These are phyloP conservation scores for Pichia cabralensis DNA, from an alignment of 805 yeast genomes.

Conservation along the genomic window DNA sequence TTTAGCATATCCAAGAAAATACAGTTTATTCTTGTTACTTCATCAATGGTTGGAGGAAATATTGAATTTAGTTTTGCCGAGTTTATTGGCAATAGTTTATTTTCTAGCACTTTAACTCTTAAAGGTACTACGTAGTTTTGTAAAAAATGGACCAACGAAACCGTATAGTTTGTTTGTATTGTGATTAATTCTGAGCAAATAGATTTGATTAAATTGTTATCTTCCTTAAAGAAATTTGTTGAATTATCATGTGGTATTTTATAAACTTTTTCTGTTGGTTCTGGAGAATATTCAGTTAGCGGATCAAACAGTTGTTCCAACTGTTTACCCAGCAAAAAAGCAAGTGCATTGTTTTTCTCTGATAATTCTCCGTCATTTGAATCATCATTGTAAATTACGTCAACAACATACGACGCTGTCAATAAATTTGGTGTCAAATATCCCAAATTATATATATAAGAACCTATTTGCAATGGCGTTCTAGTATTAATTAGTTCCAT, in stretches of 20 bases:
- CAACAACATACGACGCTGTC: conserved; percentile 46
- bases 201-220: conserved; percentile 38
- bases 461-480: conserved; percentile 51
- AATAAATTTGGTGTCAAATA: conserved; percentile 32
- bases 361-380: conserved; percentile 7
- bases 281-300: conserved; percentile 84
- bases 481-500: conserved; percentile 46
- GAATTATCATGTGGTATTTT: conserved; percentile 38
- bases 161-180: conserved; percentile 68
- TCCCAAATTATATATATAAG: conserved; percentile 45
- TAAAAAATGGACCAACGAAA: conserved; percentile 59
- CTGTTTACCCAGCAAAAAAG: conserved; percentile 72
- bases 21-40: conserved; percentile 82
- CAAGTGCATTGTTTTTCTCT: conserved; percentile 67
- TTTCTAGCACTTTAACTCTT: conserved; percentile 56
- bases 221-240: not conserved
- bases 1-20: conserved; percentile 68
- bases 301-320: conserved; percentile 86
- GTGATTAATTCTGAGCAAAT: conserved; percentile 58
- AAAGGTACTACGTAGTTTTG: conserved; percentile 75
- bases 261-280: conserved; percentile 65
- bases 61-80: conserved; percentile 62
- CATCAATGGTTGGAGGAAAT: conserved; percentile 94
- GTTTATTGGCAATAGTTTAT: conserved; percentile 41
- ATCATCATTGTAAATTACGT: conserved; percentile 54